Conservation (phyloP, 768 basidiomycete genomes). For the Naganishia vishniacii region DNA sequence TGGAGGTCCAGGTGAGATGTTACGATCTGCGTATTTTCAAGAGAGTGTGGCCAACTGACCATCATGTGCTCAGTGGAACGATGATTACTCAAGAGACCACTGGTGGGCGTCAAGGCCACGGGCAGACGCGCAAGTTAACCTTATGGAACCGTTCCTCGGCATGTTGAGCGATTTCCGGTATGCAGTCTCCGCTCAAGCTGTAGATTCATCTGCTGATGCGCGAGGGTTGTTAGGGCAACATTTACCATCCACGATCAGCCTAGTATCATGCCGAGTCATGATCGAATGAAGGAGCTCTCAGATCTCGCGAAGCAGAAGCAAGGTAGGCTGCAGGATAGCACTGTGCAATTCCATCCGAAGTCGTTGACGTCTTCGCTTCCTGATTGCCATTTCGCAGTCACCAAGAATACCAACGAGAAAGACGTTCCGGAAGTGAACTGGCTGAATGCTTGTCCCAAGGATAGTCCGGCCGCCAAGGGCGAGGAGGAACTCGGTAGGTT, state of each 20-base stretch:
- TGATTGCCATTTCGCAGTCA: slow-evolving; percentile 30
- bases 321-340: slow-evolving; percentile 22
- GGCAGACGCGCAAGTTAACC: slow-evolving; percentile 49
- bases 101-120: slow-evolving; percentile 48
- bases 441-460: slow-evolving; percentile 43
- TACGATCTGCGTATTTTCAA: background rate
- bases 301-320: slow-evolving; percentile 40
- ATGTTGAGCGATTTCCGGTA: slow-evolving; percentile 44
- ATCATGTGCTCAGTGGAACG: slow-evolving; percentile 41
- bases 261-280: slow-evolving; percentile 44
- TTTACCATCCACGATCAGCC: slow-evolving; percentile 50
- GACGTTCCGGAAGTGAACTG: slow-evolving; percentile 44
- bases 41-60: background rate
- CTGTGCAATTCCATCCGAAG: background rate
- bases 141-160: slow-evolving; percentile 49
- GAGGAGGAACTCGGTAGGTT: slow-evolving; percentile 37
- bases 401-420: slow-evolving; percentile 39
- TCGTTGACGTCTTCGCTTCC: background rate
- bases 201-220: background rate
- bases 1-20: slow-evolving; percentile 39
- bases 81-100: slow-evolving; percentile 48
- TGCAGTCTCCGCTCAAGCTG: slow-evolving; percentile 15
- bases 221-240: slow-evolving; percentile 40
- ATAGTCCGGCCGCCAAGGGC: slow-evolving; percentile 42
- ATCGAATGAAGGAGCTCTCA: slow-evolving; percentile 41